Evolutionary conservation across 805 yeast species (phyloP), one percentile per base, ranked within the genome.

Genomic region (Sugiyamaella chiloensis): DNA sequence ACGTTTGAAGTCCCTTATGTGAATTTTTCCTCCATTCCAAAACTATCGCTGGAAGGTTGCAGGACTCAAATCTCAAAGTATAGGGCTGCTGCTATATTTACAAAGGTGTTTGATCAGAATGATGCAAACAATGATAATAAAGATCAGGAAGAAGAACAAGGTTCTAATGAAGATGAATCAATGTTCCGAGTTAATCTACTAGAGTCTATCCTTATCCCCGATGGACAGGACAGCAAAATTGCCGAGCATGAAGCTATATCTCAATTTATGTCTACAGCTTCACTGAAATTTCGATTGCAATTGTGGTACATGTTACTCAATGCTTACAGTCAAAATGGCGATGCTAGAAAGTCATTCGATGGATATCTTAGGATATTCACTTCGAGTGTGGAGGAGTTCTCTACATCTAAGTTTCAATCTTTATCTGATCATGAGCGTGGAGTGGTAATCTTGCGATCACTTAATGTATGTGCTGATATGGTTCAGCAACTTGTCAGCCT

Each of bases 251-350:
- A 59, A 12, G 80, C 89, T 5, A 81, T 88, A 62, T 69, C 73
- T 19, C 63, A 69, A 9, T 87, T 91, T 59, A 69, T 93, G 12
- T 65, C 70, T 2, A 70, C 69, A 9, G 80, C 95, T 0, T 79
- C 93, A 0, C 68, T 84, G 19, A 83, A 79, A 19, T 74, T 88
- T 60, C 78, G 78, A 47, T 66, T 89, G 31, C 81, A 82, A 46
- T 65, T 93, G 2, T 90, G 97, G 95, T 79, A 78, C 26, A 73
- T 84, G 20, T 67, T 90, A 14, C 72, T 87, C 41, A 78, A 75
- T 52, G 74, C 75, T 47, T 86, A 84, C 56, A 60, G 65, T 11
- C 60, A 59, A 2, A 57, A 61, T 2, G 62, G 63, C 0, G 70
- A 73, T 20, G 71, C 74, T 27, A 69, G 73, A 32, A 54, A 58